Evolutionary conservation across 176 grass and related monocot species (phyloP), one percentile per base, ranked within the genome.

Genomic region (Tuctoria greenei): DNA sequence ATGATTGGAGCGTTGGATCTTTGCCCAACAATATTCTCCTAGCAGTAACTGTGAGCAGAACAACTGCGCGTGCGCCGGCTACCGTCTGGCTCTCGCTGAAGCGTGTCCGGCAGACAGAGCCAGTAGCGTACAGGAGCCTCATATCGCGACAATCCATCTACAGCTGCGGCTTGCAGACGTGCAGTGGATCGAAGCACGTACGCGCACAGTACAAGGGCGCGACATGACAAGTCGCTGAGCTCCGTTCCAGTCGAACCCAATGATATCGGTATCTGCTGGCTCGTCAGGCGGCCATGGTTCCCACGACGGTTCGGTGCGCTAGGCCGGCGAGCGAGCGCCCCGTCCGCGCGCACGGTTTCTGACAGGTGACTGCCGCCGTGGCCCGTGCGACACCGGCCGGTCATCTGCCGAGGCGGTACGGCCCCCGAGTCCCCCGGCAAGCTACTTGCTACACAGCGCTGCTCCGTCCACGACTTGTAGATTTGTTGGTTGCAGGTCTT

Each of bases 321-420:
- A 38, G 38, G 36, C 46, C 72, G 41, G 61, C 38, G 31, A 2
- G 31, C 31, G 31, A 31, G 31, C 31, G 31, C 31, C 31, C 31
- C 40, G 11, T 36, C 21, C 67, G 67, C n/a, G 20, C 31, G 57
- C 79, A 81, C 68, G 68, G 58, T 27, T 27, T 72, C 44, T 54
- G 59, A 51, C 69, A 38, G 59, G 45, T 84, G 74, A 84, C 64
- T 57, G 67, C 7, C 37, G 28, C 74, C 74, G 74, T 49, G 43
- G 73, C 11, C 49, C 69, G 34, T 55, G 69, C 7, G 8, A 20
- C 45, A 10, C 27, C 60, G 60, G 54, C 27, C 60, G 60, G 54
- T 78, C 45, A 47, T 47, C 13, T 43, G 15, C 46, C 15, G 41
- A 51, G 44, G 41, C 67, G 24, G 14, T 24, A 73, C 76, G 70